Evolutionary conservation across 2,329 filamentous ascomycete genomes (phyloP).

Genomic region (Colletotrichum tamarilloi): DNA sequence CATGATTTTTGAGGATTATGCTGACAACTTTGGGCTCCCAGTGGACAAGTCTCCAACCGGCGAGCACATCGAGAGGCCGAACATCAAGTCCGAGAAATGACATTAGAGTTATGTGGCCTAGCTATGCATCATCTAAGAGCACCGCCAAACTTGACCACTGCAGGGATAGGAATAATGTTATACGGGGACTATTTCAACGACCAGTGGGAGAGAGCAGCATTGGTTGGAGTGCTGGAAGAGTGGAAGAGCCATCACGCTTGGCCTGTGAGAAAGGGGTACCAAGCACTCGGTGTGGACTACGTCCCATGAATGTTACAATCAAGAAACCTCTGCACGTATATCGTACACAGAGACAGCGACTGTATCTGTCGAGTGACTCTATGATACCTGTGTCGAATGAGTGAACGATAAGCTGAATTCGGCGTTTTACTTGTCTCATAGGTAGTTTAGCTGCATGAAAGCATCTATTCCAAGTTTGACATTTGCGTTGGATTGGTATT

Average conservation of each 20-base stretch:
- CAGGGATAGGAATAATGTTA: conserved; percentile 53
- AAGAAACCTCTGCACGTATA: too few species aligned
- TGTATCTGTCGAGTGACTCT: too few species aligned
- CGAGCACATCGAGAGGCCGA: conserved; percentile 47
- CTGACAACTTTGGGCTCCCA: background rate
- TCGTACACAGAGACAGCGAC: too few species aligned
- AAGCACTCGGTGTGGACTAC: background rate
- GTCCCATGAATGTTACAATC: too few species aligned
- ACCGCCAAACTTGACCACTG: conserved; percentile 51
- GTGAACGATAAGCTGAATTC: too few species aligned
- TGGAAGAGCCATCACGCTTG: conserved; percentile 55
- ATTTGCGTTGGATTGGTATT: too few species aligned
- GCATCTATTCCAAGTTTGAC: too few species aligned
- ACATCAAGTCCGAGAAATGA: conserved; percentile 50
- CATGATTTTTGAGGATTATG: background rate
- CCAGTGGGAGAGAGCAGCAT: conserved; percentile 48
- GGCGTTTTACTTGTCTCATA: too few species aligned
- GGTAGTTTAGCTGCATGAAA: too few species aligned
- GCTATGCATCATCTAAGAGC: conserved; percentile 51
- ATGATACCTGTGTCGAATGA: too few species aligned
- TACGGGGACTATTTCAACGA: conserved; percentile 56
- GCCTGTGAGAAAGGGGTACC: conserved; percentile 46
- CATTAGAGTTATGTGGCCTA: conserved; percentile 53
- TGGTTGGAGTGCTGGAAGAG: conserved; percentile 54
- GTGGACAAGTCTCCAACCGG: conserved; percentile 40